phyloP scores from a whole-genome alignment of 2,329 filamentous ascomycete species.

The Chaetomiaceae sp. region DNA sequence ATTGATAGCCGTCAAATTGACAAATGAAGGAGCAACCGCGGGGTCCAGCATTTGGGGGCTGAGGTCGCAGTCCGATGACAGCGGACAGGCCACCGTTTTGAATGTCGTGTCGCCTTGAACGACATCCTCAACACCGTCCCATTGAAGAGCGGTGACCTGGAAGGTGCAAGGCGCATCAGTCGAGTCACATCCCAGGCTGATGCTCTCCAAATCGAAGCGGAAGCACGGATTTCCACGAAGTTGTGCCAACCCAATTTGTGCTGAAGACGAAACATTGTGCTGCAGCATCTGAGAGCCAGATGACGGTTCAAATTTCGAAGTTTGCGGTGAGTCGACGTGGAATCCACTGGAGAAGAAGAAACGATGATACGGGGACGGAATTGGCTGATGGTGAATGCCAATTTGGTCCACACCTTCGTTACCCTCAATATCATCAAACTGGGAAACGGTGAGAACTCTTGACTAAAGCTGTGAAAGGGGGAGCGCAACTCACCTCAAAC shows the following conservation, averaged over 20 bases:
- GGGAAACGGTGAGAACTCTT: not conserved
- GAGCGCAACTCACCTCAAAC: constrained; percentile 11
- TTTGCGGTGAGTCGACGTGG: constrained; percentile 4
- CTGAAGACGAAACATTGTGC: constrained; percentile 28
- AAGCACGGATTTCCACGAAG: constrained; percentile 26
- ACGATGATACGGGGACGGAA: constrained; percentile 24
- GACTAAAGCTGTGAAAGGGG: not conserved
- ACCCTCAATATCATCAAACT: constrained; percentile 25
- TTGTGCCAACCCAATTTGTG: constrained; percentile 27
- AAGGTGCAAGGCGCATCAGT: constrained; percentile 33
- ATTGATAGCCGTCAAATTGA: constrained; percentile 36
- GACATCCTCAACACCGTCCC: constrained; percentile 26
- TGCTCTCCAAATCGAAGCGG: constrained; percentile 37
- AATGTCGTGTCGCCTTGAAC: constrained; percentile 26
- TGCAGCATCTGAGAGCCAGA: constrained; percentile 26
- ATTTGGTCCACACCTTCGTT: constrained; percentile 4
- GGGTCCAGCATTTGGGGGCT: constrained; percentile 26
- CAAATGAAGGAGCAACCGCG: constrained; percentile 23
- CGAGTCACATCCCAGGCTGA: constrained; percentile 39
- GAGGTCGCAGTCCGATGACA: constrained; percentile 31
- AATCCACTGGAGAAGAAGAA: constrained; percentile 22
- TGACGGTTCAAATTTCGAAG: constrained; percentile 18
- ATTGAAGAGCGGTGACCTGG: constrained; percentile 35
- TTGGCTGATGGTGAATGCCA: constrained; percentile 6
- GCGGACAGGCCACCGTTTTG: constrained; percentile 30